A percentile compares a stretch with the other conserved stretches of the same genome.
Conservation (phyloP, 768 basidiomycete genomes). For the Chalciporus sphaerocephalus region DNA sequence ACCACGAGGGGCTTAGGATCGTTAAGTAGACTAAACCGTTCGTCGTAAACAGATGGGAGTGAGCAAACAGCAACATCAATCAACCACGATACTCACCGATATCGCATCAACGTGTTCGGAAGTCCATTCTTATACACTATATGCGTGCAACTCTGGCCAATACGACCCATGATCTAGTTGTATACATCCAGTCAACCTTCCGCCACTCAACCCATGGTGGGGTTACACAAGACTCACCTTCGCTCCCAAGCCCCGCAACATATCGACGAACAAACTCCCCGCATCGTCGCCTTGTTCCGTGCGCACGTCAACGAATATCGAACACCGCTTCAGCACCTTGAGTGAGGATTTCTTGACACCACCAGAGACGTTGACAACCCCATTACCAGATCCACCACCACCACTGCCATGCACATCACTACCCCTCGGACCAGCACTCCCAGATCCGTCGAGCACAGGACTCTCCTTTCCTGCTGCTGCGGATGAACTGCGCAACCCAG, state of each 20-base stretch:
- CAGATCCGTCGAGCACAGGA: constrained; percentile 31
- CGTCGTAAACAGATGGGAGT: background rate
- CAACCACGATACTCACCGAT: constrained; percentile 44
- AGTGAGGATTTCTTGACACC: constrained; percentile 33
- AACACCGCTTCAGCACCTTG: constrained; percentile 65
- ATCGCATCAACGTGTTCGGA: constrained; percentile 67
- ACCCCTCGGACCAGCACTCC: constrained; percentile 26
- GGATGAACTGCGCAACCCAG: constrained; percentile 44
- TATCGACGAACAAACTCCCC: constrained; percentile 75
- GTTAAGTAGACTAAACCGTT: constrained; percentile 45
- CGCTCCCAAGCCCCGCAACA: constrained; percentile 77
- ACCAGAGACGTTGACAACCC: constrained; percentile 20
- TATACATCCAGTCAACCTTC: background rate
- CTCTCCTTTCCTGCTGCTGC: constrained; percentile 20
- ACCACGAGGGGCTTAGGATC: constrained; percentile 73
- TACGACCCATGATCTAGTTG: constrained; percentile 55
- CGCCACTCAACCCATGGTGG: background rate
- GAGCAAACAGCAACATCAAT: background rate
- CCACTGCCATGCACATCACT: constrained; percentile 17
- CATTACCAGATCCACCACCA: constrained; percentile 13
- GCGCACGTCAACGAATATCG: constrained; percentile 80
- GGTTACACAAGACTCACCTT: constrained; percentile 45
- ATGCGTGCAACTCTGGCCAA: constrained; percentile 74
- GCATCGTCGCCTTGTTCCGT: constrained; percentile 76
- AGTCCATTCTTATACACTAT: constrained; percentile 83